phyloP scores from a whole-genome alignment of 1,139 yeast genomes.

The Suhomyces yuchorum region DNA sequence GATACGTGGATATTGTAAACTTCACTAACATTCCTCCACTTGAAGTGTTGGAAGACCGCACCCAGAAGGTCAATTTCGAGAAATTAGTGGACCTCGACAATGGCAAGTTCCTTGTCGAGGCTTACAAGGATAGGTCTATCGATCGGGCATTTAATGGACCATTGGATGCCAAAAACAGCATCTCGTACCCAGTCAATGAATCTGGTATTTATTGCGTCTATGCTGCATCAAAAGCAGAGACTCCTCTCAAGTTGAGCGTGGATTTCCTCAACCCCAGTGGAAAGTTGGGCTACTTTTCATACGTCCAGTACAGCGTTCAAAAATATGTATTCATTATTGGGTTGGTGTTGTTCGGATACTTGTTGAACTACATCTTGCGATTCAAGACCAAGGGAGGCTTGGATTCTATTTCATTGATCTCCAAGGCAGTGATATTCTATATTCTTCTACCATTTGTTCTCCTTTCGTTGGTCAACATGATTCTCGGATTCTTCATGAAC shows the following conservation, averaged over 20 bases:
- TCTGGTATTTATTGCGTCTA: slow-evolving; percentile 41
- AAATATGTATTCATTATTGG: slow-evolving; percentile 22
- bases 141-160: slow-evolving; percentile 14
- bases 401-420: slow-evolving; percentile 37
- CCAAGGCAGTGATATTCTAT: slow-evolving; percentile 36
- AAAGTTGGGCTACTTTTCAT: slow-evolving; percentile 25
- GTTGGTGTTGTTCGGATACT: slow-evolving; percentile 22
- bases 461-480: slow-evolving; percentile 14
- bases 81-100: slow-evolving; percentile 16
- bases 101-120: slow-evolving; percentile 8
- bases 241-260: slow-evolving; percentile 22
- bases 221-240: slow-evolving; percentile 28
- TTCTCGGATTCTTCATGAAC: slow-evolving; percentile 24
- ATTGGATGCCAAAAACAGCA: slow-evolving; percentile 13
- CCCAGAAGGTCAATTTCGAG: slow-evolving; percentile 14
- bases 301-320: slow-evolving; percentile 24
- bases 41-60: slow-evolving; percentile 18
- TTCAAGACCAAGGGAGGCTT: slow-evolving; percentile 34
- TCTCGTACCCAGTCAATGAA: slow-evolving; percentile 21
- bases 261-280: slow-evolving; percentile 31
- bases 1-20: slow-evolving; percentile 27
- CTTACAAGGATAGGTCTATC: slow-evolving; percentile 3
- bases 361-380: slow-evolving; percentile 32
- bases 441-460: slow-evolving; percentile 29
- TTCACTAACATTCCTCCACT: slow-evolving; percentile 26